Conservation (phyloP, 2,329 filamentous ascomycete genomes). For the Xylaria sp. region DNA sequence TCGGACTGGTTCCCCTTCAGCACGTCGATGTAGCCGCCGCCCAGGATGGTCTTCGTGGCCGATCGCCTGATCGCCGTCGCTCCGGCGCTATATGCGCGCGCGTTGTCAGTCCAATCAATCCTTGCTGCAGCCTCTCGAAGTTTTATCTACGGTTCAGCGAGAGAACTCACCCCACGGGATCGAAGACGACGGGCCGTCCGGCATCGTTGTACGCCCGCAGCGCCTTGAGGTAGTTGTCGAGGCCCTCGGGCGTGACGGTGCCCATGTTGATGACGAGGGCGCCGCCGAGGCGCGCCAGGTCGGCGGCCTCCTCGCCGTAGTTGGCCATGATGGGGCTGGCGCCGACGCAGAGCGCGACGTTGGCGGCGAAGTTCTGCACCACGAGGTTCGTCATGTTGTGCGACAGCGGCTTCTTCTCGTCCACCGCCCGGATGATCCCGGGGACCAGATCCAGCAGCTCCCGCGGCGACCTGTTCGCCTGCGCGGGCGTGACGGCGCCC, state of each 20-base stretch:
- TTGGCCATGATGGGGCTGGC: conserved; percentile 94
- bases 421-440: conserved; percentile 62
- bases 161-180: conserved; percentile 75
- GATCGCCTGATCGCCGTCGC: conserved; percentile 74
- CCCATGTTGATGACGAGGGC: conserved; percentile 94
- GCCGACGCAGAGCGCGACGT: conserved; percentile 81
- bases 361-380: conserved; percentile 93
- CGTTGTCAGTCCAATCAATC: conserved; percentile 7
- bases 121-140: neutral
- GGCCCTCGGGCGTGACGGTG: conserved; percentile 76
- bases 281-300: conserved; percentile 77
- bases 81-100: conserved; percentile 58
- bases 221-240: conserved; percentile 73
- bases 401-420: conserved; percentile 68
- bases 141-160: neutral
- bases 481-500: conserved; percentile 6
- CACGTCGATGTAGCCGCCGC: conserved; percentile 76
- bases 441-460: conserved; percentile 37
- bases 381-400: conserved; percentile 99
- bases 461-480: conserved; percentile 14
- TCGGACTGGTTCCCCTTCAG: conserved; percentile 96
- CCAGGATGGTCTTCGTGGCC: conserved; percentile 72
- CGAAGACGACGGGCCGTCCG: conserved; percentile 77
- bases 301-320: conserved; percentile 77
- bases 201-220: conserved; percentile 79